These are phyloP conservation scores for Epichloe gansuensis DNA, from an alignment of 2,329 filamentous ascomycete genomes.

Conservation along the genomic window DNA sequence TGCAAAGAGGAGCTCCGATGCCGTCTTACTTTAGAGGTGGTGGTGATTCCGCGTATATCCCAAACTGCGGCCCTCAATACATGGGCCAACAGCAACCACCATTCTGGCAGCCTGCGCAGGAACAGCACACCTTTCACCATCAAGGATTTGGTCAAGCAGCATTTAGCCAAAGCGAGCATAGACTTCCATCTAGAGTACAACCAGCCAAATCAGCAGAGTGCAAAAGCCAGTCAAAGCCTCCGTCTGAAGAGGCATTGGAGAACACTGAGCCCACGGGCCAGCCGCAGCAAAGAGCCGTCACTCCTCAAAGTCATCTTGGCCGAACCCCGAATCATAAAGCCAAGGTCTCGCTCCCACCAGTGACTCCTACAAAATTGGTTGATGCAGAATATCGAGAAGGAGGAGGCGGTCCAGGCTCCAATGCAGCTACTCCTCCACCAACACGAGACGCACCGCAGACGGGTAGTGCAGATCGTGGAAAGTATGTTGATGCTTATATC, in stretches of 20 bases:
- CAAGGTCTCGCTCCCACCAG: conserved; percentile 12
- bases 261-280: conserved; percentile 2
- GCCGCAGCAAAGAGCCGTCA: background rate
- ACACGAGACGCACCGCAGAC: background rate
- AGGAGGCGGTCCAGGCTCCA: background rate
- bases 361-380: background rate
- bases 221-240: conserved; percentile 16
- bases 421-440: background rate
- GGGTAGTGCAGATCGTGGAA: background rate
- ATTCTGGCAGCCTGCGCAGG: background rate
- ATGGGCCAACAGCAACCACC: background rate
- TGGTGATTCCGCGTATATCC: background rate
- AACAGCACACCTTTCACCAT: background rate
- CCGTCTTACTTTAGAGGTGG: background rate
- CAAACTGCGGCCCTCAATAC: background rate
- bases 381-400: background rate
- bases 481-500: background rate
- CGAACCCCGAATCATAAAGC: conserved; percentile 5
- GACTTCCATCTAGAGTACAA: background rate
- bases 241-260: conserved; percentile 15
- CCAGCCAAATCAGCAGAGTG: conserved; percentile 1
- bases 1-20: background rate
- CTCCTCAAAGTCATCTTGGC: conserved; percentile 6
- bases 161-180: background rate
- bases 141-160: background rate